These are phyloP conservation scores for Coemansia sp. DNA, from an alignment of 192 early-diverging fungal species.

Conservation along the genomic window DNA sequence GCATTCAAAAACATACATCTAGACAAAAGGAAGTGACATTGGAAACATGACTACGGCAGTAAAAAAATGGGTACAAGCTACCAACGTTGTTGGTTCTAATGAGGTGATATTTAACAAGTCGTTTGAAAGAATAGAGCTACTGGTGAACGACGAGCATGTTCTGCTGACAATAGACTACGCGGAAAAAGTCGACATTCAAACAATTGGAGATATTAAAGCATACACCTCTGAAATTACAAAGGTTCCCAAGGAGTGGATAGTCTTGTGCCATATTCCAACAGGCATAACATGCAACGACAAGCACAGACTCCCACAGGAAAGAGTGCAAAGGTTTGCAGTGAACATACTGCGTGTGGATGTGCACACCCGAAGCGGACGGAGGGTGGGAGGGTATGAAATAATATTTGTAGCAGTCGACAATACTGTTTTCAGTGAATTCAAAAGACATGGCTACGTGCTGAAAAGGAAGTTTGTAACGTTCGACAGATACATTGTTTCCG, in stretches of 20 bases:
- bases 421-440: background rate
- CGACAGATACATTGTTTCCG: conserved; percentile 1
- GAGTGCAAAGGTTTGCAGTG: conserved; percentile 6
- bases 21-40: background rate
- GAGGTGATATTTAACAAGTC: conserved; percentile 1
- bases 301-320: background rate
- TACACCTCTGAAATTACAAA: background rate
- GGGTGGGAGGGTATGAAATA: background rate
- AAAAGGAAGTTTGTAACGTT: conserved; percentile 4
- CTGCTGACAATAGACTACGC: background rate
- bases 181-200: background rate
- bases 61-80: background rate
- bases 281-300: background rate
- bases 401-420: background rate
- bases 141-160: background rate
- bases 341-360: conserved; percentile 4
- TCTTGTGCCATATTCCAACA: conserved; percentile 6
- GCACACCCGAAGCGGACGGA: too few relatives aligned
- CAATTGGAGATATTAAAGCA: conserved; percentile 5
- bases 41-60: background rate
- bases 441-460: background rate
- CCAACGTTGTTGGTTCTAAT: background rate
- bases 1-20: background rate
- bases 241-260: background rate
- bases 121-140: background rate